Evolutionary conservation across 768 basidiomycete species (phyloP).

Genomic region (Royoungia palumana): DNA sequence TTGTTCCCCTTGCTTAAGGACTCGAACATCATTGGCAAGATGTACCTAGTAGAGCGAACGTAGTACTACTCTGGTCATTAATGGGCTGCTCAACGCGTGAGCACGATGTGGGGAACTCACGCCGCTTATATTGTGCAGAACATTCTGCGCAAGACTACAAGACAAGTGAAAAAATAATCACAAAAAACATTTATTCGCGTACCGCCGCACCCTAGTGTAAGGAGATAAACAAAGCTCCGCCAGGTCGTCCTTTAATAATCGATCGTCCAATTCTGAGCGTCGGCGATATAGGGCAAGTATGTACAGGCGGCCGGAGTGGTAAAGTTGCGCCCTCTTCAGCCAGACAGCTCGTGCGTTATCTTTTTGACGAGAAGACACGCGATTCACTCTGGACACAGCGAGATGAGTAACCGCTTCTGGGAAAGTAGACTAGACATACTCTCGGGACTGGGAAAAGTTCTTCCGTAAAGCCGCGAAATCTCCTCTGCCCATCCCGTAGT

Average conservation of each 20-base stretch:
- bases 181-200: constrained; percentile 15
- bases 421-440: constrained; percentile 15
- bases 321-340: constrained; percentile 74
- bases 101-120: constrained; percentile 38
- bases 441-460: constrained; percentile 31
- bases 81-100: not conserved
- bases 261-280: constrained; percentile 72
- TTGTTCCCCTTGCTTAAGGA: constrained; percentile 72
- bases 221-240: constrained; percentile 75
- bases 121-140: constrained; percentile 60
- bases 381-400: constrained; percentile 47
- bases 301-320: constrained; percentile 72
- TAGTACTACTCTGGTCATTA: constrained; percentile 49
- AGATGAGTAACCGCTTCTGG: constrained; percentile 2
- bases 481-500: constrained; percentile 59
- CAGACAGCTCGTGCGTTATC: constrained; percentile 72
- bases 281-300: constrained; percentile 74
- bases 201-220: constrained; percentile 78
- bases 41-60: constrained; percentile 65
- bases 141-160: constrained; percentile 62
- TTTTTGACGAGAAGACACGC: constrained; percentile 68
- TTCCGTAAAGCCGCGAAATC: constrained; percentile 63
- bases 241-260: constrained; percentile 56
- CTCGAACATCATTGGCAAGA: constrained; percentile 57
- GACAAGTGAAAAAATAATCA: constrained; percentile 1